A percentile compares a stretch with the other conserved stretches of the same genome.
Conservation (phyloP, 2,329 filamentous ascomycete species). For the Sarocladiaceae sp. region DNA sequence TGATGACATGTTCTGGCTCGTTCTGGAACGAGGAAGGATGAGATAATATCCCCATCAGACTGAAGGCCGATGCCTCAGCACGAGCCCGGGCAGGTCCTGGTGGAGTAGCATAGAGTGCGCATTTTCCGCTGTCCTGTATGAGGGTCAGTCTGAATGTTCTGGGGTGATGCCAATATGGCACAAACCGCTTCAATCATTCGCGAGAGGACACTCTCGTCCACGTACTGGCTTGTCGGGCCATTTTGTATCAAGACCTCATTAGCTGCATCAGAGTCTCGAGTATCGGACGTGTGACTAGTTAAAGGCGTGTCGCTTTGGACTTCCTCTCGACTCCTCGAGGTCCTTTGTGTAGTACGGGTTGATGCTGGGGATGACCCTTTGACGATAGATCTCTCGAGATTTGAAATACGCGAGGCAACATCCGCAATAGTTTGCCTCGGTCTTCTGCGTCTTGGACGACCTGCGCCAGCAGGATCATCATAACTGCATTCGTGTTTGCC, state of each 20-base stretch:
- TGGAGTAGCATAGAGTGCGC: background rate
- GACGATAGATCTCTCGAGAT: conserved; percentile 5
- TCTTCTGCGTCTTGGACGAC: background rate
- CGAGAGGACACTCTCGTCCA: conserved; percentile 1
- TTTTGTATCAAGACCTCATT: conserved; percentile 6
- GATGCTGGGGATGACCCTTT: background rate
- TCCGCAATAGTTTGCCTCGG: conserved; percentile 5
- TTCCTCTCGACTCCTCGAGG: background rate
- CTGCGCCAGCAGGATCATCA: background rate
- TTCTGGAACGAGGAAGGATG: conserved; percentile 5
- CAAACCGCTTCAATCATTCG: conserved; percentile 7
- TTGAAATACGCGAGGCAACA: background rate
- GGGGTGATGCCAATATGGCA: background rate
- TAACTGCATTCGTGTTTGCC: conserved; percentile 1
- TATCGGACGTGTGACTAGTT: background rate
- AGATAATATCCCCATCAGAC: conserved; percentile 4
- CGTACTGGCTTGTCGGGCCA: conserved; percentile 4
- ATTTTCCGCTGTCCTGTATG: background rate
- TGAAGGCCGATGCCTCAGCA: background rate
- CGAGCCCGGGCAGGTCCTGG: background rate
- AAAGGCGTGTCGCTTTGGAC: background rate
- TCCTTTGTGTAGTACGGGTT: background rate
- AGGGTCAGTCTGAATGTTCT: background rate
- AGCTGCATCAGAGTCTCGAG: background rate
- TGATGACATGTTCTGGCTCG: background rate